Evolutionary conservation across 2,329 filamentous ascomycete species (phyloP).

Genomic region (Sclerotinia minor): DNA sequence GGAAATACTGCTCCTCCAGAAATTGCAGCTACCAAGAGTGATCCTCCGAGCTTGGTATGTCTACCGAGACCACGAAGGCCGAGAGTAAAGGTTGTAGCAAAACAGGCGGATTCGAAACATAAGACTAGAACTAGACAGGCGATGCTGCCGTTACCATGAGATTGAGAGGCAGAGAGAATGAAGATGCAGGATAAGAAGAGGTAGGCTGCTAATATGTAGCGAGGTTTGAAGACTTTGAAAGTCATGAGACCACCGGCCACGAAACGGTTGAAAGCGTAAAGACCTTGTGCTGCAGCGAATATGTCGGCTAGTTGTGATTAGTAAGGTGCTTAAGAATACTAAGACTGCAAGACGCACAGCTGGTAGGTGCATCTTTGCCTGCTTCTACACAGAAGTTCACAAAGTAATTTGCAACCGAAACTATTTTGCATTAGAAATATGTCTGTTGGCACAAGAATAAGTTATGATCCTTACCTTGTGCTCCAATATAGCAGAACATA

Average conservation of each 20-base stretch:
- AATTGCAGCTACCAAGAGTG: constrained; percentile 69
- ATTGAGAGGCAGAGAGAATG: constrained; percentile 15
- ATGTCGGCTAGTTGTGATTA: constrained; percentile 55
- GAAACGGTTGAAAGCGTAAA: constrained; percentile 74
- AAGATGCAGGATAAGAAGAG: constrained; percentile 63
- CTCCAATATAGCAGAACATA: constrained; percentile 77
- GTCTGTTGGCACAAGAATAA: too few relatives aligned
- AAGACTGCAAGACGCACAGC: constrained; percentile 25
- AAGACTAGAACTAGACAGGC: constrained; percentile 68
- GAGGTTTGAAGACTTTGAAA: constrained; percentile 56
- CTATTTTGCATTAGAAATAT: constrained; percentile 28
- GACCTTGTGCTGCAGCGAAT: constrained; percentile 63
- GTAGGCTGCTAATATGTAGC: constrained; percentile 67
- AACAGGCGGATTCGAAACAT: constrained; percentile 80
- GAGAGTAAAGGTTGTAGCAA: constrained; percentile 77
- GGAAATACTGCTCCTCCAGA: constrained; percentile 73
- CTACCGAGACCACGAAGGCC: constrained; percentile 73
- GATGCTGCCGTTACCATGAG: constrained; percentile 36
- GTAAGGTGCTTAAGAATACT: background rate
- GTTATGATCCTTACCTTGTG: constrained; percentile 49
- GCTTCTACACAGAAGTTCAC: constrained; percentile 70
- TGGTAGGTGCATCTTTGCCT: constrained; percentile 47
- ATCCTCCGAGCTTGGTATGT: constrained; percentile 74
- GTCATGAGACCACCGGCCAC: constrained; percentile 66
- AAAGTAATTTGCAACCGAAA: constrained; percentile 66